Conservation (phyloP, 805 yeast species). For the Metschnikowia chrysomelidarum region DNA sequence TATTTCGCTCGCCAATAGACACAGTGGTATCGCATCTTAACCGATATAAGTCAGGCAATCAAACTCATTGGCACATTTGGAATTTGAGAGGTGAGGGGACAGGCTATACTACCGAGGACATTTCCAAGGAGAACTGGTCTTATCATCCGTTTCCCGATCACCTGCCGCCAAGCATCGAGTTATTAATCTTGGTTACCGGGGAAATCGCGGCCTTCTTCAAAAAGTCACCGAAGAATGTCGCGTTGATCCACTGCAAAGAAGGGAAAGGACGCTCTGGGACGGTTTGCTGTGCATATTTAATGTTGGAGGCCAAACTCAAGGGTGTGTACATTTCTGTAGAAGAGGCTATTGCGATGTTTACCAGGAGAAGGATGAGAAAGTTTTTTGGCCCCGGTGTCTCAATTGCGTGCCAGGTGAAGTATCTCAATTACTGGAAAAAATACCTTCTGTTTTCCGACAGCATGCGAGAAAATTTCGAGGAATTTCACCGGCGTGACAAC, state of each 20-base stretch:
- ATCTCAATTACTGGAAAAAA: constrained; percentile 53
- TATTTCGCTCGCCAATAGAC: constrained; percentile 47
- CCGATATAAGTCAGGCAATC: constrained; percentile 44
- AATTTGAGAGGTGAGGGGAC: constrained; percentile 63
- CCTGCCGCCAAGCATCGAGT: constrained; percentile 61
- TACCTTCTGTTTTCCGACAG: constrained; percentile 9
- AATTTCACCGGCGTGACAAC: constrained; percentile 4
- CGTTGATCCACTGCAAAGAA: constrained; percentile 80
- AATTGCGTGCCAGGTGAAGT: constrained; percentile 66
- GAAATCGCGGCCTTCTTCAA: constrained; percentile 46
- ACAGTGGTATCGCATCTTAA: constrained; percentile 46
- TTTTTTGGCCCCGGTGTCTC: constrained; percentile 67
- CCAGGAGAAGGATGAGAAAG: constrained; percentile 53
- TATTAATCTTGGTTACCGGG: constrained; percentile 44
- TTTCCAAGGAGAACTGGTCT: constrained; percentile 14
- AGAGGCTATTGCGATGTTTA: constrained; percentile 53
- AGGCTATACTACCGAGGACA: constrained; percentile 22
- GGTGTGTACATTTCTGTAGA: constrained; percentile 25
- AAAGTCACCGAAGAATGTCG: constrained; percentile 42
- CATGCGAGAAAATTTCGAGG: constrained; percentile 6
- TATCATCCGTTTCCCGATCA: constrained; percentile 72
- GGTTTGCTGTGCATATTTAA: constrained; percentile 65
- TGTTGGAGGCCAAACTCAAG: constrained; percentile 34
- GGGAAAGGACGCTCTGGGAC: constrained; percentile 94
- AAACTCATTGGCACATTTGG: constrained; percentile 66